phyloP scores from a whole-genome alignment of 371 early-diverging fungal genomes.

The Blastocladiella emersonii region DNA sequence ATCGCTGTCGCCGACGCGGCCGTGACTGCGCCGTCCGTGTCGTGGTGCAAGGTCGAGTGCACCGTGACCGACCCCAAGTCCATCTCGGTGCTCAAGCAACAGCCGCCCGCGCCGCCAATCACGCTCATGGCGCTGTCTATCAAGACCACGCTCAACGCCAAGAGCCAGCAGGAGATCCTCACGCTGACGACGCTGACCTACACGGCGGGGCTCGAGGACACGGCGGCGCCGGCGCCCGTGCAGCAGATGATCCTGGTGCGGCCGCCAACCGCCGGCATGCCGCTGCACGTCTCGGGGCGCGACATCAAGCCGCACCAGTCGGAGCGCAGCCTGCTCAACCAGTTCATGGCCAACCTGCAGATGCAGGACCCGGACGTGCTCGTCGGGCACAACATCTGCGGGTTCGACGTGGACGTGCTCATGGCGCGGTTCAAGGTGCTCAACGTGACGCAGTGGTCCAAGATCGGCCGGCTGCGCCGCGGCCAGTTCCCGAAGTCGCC shows the following conservation, averaged over 20 bases:
- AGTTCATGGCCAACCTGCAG: conserved; percentile 47
- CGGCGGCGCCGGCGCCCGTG: neutral
- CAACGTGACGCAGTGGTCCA: conserved; percentile 60
- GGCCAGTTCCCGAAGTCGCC: conserved; percentile 18
- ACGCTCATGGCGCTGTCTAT: conserved; percentile 57
- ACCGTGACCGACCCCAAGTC: conserved; percentile 53
- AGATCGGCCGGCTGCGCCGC: conserved; percentile 68
- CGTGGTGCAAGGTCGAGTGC: conserved; percentile 82
- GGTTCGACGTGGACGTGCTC: conserved; percentile 82
- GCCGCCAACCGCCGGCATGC: neutral
- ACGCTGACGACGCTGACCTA: neutral
- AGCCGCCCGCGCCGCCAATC: conserved; percentile 51
- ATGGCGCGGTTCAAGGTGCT: conserved; percentile 80
- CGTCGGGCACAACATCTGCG: conserved; percentile 93
- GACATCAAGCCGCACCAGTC: neutral
- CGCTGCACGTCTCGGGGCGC: neutral
- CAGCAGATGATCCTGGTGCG: neutral
- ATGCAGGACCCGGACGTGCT: conserved; percentile 81
- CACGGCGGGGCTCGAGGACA: neutral
- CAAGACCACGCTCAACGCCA: neutral
- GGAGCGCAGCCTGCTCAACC: conserved; percentile 28
- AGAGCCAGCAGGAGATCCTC: neutral
- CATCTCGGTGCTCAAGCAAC: conserved; percentile 35
- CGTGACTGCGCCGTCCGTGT: conserved; percentile 20
- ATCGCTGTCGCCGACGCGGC: conserved; percentile 42